Base-by-base conservation (phyloP, 2,329 filamentous ascomycete species). In the Coniochaeta sp. region DNA sequence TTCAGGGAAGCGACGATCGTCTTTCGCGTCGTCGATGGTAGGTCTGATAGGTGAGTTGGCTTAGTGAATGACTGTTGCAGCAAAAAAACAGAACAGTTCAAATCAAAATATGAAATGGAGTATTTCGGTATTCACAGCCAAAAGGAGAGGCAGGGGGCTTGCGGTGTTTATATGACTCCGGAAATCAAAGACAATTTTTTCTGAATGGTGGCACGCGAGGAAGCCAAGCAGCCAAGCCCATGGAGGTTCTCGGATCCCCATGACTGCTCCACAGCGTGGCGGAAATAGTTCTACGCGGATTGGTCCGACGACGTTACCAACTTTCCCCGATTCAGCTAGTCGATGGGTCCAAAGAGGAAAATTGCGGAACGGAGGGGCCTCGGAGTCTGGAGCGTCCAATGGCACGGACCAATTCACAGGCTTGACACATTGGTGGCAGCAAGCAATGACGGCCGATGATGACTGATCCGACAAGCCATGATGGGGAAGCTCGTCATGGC, bases 371-470 rank as follows among this genome's bases (percentile, higher is more conserved):
- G 45, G 28, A 26, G 20, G n/a, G 38, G 2, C 12, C n/a, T 42
- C 38, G 38, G 38, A 22, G 38, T 42, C 38, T 42, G 38, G 38
- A 26, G 38, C 38, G 38, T 42, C 38, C 38, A 42, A 42, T 42
- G 38, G 38, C 38, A 42, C 38, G 38, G 38, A 26, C 38, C 22
- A 38, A 24, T 42, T 24, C 38, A 20, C 10, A 20, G 8, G 13
- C 24, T 6, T 24, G 20, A n/a, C 18, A n/a, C n/a, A n/a, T n/a
- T n/a, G n/a, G n/a, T n/a, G n/a, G 18, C 38, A 42, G 16, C 20
- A 14, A n/a, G 20, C 38, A 2, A 42, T 42, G 38, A 42, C 38
- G 38, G 38, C 38, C 38, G 8, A 42, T 42, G 38, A 42, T 42
- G 38, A 42, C 38, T 42, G 38, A 42, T 42, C 38, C 18, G 38